A percentile compares a stretch with the other conserved stretches of the same genome.
Evolutionary conservation across 352 stramenopile species (phyloP).

Genomic region (Blastocystis sp.): DNA sequence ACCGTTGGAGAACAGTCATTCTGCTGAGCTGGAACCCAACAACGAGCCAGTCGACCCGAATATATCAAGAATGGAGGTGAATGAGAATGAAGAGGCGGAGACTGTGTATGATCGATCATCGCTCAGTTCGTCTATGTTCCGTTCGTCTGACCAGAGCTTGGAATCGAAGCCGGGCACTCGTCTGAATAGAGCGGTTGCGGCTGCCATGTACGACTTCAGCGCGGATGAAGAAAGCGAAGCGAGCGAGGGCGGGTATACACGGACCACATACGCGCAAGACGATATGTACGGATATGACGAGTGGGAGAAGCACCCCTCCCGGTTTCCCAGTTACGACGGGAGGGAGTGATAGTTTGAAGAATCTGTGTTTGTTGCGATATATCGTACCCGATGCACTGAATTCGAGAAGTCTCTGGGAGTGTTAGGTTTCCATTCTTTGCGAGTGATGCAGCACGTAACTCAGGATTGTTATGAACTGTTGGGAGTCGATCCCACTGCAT

Average conservation of each 20-base stretch:
- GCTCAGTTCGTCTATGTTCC: too few relatives aligned
- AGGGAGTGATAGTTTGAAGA: too few relatives aligned
- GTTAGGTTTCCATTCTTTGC: background rate
- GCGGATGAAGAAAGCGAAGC: background rate
- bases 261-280: background rate
- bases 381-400: too few relatives aligned
- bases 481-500: constrained; percentile 81
- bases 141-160: background rate
- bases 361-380: too few relatives aligned
- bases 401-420: background rate
- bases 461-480: constrained; percentile 88
- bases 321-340: background rate
- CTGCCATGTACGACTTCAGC: background rate
- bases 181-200: background rate
- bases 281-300: background rate
- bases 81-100: too few relatives aligned
- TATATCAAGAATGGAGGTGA: too few relatives aligned
- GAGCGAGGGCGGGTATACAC: background rate
- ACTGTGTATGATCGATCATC: too few relatives aligned
- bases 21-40: too few relatives aligned
- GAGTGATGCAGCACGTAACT: background rate
- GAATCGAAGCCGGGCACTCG: background rate
- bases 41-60: too few relatives aligned
- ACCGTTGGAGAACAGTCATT: too few relatives aligned
- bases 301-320: background rate